phyloP scores from a whole-genome alignment of 108 stramenopile species.

The Cyclotella cryptica region DNA sequence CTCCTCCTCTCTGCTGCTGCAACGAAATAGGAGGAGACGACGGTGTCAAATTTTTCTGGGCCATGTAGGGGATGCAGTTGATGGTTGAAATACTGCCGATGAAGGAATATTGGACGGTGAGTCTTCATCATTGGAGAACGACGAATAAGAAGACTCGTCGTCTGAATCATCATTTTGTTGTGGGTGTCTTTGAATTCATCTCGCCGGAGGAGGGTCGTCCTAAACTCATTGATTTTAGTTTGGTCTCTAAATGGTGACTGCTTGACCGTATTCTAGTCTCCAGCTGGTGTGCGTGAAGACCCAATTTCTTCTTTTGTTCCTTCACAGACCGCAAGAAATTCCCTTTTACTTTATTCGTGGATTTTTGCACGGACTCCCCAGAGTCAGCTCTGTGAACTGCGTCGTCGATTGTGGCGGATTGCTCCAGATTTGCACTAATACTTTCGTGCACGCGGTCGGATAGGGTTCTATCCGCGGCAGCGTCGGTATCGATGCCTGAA shows the following conservation, averaged over 20 bases:
- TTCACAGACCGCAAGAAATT: constrained; percentile 11
- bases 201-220: background rate
- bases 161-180: constrained; percentile 13
- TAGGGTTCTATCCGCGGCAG: background rate
- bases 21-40: background rate
- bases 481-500: background rate
- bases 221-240: constrained; percentile 32
- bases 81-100: constrained; percentile 31
- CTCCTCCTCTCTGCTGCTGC: constrained; percentile 14
- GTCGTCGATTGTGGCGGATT: background rate
- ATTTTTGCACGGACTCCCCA: background rate
- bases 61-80: background rate
- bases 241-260: constrained; percentile 26
- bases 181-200: background rate
- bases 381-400: background rate
- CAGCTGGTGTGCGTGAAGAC: constrained; percentile 11
- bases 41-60: background rate
- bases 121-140: constrained; percentile 14
- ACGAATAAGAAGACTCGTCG: constrained; percentile 18
- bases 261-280: background rate
- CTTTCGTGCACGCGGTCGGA: background rate
- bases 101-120: constrained; percentile 3
- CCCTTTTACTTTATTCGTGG: background rate
- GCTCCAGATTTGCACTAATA: background rate
- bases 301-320: constrained; percentile 28